A percentile compares a stretch with the other conserved stretches of the same genome.
phyloP scores from a whole-genome alignment of 2,329 filamentous ascomycete species.

The Phoma herbarum region DNA sequence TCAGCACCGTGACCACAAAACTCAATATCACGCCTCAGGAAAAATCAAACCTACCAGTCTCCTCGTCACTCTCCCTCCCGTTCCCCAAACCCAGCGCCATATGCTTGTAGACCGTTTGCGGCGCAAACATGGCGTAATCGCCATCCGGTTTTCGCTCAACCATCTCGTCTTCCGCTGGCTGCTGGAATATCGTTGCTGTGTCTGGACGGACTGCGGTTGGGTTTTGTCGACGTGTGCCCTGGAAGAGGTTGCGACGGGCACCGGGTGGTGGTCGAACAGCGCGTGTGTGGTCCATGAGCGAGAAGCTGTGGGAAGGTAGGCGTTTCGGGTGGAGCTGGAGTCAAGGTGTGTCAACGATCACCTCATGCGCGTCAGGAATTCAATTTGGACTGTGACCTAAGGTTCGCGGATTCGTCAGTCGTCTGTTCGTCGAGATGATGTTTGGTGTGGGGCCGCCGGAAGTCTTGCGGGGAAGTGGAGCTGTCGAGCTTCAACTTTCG shows the following conservation, averaged over 20 bases:
- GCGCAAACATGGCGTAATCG: conserved; percentile 54
- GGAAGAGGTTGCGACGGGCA: conserved; percentile 45
- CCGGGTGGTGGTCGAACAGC: conserved; percentile 38
- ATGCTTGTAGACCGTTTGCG: conserved; percentile 35
- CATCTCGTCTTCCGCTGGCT: conserved; percentile 53
- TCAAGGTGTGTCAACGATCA: not conserved
- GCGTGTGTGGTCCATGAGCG: conserved; percentile 28
- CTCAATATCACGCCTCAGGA: not conserved
- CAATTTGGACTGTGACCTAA: not conserved
- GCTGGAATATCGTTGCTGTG: conserved; percentile 30
- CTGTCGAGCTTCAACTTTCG: conserved; percentile 14
- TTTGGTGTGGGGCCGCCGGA: conserved; percentile 26
- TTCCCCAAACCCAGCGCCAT: conserved; percentile 29
- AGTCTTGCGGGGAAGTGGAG: conserved; percentile 27
- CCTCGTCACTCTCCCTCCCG: conserved; percentile 40
- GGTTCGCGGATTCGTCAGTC: not conserved
- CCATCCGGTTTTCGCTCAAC: conserved; percentile 60
- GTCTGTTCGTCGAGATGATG: conserved; percentile 11
- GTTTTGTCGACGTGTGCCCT: conserved; percentile 36
- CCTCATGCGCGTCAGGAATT: not conserved
- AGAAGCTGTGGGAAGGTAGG: not conserved
- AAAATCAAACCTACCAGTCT: conserved; percentile 34
- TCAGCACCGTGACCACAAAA: not conserved
- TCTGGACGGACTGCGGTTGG: conserved; percentile 33
- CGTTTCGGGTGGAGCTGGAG: not conserved